Evolutionary conservation across 129 eudicot species (phyloP).

Genomic region (Arctium lappa): DNA sequence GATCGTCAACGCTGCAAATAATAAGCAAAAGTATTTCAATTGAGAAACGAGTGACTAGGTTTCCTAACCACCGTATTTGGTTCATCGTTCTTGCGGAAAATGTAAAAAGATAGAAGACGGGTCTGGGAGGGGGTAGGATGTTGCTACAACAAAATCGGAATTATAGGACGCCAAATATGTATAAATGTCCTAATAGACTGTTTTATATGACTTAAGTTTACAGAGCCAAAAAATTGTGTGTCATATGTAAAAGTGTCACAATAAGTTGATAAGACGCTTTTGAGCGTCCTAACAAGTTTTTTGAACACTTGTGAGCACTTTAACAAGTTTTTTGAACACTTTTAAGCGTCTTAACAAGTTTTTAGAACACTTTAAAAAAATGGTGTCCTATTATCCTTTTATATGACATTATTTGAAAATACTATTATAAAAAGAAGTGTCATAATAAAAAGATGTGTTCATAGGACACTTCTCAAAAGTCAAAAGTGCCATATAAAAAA

Average conservation of each 20-base stretch:
- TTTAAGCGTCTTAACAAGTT: neutral
- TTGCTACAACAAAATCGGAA: neutral
- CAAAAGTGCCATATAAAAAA: no score
- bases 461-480: no score
- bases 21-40: neutral
- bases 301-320: neutral
- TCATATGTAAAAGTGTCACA: neutral
- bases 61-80: neutral
- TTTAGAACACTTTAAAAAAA: neutral
- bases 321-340: neutral
- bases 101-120: neutral
- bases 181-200: neutral
- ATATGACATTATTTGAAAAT: no score
- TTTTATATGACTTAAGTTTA: no score
- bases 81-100: no score
- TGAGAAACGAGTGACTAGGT: neutral
- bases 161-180: neutral
- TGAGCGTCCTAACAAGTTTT: neutral
- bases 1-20: constrained; percentile 52
- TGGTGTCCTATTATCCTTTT: neutral
- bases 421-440: no score
- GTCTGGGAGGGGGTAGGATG: neutral
- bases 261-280: neutral
- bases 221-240: neutral
- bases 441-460: neutral